These are phyloP conservation scores for Emericellopsis atlantica DNA, from an alignment of 2,329 filamentous ascomycete species.

Conservation along the genomic window DNA sequence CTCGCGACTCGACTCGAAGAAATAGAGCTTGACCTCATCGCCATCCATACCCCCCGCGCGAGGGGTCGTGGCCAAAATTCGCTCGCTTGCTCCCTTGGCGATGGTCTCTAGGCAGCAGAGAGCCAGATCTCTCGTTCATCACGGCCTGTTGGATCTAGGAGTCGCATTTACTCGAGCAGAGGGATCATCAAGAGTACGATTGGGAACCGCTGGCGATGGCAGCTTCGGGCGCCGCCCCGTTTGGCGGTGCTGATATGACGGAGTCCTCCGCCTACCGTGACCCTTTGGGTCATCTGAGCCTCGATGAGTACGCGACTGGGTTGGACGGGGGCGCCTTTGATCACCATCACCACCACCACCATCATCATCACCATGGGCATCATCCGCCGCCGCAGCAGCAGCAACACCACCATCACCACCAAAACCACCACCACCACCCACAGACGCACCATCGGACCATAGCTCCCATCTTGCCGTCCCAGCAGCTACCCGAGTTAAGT, in stretches of 20 bases:
- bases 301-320: not conserved
- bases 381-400: not conserved
- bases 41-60: too few species aligned
- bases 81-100: too few species aligned
- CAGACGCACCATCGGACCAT: conserved; percentile 5
- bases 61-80: too few species aligned
- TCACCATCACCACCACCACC: conserved; percentile 1
- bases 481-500: not conserved
- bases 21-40: too few species aligned
- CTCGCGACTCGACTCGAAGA: too few species aligned
- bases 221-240: not conserved
- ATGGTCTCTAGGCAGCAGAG: too few species aligned
- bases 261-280: conserved; percentile 1
- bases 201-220: conserved; percentile 1
- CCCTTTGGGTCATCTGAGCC: conserved; percentile 3
- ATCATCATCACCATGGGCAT: not conserved
- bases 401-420: not conserved
- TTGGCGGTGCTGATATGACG: conserved; percentile 1
- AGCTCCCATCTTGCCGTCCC: conserved; percentile 2
- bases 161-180: too few species aligned
- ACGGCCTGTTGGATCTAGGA: too few species aligned
- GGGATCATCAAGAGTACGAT: too few species aligned
- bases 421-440: not conserved
- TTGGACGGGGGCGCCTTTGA: not conserved
- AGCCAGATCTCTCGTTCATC: too few species aligned